Conservation (phyloP, 495 filamentous ascomycete genomes). For the Pyrenopolyporus hunteri region DNA sequence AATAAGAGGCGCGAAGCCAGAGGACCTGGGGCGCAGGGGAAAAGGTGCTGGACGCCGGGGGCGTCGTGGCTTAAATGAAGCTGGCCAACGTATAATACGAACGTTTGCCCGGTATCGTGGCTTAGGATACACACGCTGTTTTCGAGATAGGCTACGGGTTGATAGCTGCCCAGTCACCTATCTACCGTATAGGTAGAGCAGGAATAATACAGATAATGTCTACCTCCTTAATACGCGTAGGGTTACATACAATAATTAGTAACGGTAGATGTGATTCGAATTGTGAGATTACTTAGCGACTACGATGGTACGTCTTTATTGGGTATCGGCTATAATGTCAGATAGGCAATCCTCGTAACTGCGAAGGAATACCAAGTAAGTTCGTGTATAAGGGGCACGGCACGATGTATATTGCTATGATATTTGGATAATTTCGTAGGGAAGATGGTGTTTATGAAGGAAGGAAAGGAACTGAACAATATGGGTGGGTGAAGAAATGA, state of each 20-base stretch:
- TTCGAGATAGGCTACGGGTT: neutral
- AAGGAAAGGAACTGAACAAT: too few species aligned
- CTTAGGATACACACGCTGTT: neutral
- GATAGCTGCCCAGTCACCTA: slow-evolving; percentile 11
- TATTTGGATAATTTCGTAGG: too few species aligned
- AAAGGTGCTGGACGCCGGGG: neutral
- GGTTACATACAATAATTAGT: neutral
- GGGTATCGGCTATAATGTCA: neutral
- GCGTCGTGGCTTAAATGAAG: neutral
- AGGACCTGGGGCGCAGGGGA: neutral
- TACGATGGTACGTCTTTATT: neutral
- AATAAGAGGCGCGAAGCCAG: neutral
- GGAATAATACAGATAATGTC: slow-evolving; percentile 14
- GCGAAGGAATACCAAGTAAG: too few species aligned
- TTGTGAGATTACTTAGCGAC: slow-evolving; percentile 14
- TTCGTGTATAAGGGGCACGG: neutral
- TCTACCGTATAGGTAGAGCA: neutral
- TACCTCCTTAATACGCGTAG: neutral
- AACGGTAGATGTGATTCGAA: neutral
- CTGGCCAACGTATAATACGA: neutral
- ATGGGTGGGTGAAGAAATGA: too few species aligned
- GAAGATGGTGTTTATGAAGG: too few species aligned
- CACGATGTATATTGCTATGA: too few species aligned
- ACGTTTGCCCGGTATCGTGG: neutral
- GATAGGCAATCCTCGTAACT: too few species aligned